Conservation (phyloP, 1,284 basidiomycete genomes). For the Pisolithus thermaeus region DNA sequence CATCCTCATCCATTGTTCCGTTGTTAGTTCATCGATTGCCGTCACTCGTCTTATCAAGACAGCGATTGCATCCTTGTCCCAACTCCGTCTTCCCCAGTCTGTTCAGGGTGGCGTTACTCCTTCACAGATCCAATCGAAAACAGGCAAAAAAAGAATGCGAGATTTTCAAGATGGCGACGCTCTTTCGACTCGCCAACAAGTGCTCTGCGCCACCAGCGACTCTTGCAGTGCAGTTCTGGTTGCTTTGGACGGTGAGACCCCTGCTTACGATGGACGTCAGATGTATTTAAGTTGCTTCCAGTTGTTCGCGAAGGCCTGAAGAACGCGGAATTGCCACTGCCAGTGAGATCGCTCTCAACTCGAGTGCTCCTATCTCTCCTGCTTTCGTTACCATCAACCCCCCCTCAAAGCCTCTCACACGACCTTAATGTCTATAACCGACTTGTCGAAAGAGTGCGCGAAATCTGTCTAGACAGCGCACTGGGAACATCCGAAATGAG, state of each 20-base stretch:
- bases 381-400: slow-evolving; percentile 49
- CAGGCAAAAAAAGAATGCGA: slow-evolving; percentile 70
- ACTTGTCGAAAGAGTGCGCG: slow-evolving; percentile 41
- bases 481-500: slow-evolving; percentile 54
- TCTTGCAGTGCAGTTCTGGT: slow-evolving; percentile 52
- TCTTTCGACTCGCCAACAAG: slow-evolving; percentile 49
- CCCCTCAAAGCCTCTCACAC: slow-evolving; percentile 50
- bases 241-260: slow-evolving; percentile 56
- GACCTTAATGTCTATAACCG: slow-evolving; percentile 43
- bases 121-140: slow-evolving; percentile 35
- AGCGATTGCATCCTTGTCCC: slow-evolving; percentile 44
- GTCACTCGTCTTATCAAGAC: slow-evolving; percentile 52
- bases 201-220: slow-evolving; percentile 42
- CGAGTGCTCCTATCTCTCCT: slow-evolving; percentile 55
- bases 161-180: slow-evolving; percentile 77
- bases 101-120: slow-evolving; percentile 3
- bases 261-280: slow-evolving; percentile 1
- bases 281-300: slow-evolving; percentile 23
- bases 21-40: slow-evolving; percentile 44
- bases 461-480: slow-evolving; percentile 42
- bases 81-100: slow-evolving; percentile 41
- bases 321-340: slow-evolving; percentile 43
- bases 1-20: slow-evolving; percentile 41
- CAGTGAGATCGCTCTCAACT: slow-evolving; percentile 52
- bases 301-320: slow-evolving; percentile 46